A percentile compares a stretch with the other conserved stretches of the same genome.
Evolutionary conservation across 2,329 filamentous ascomycete species (phyloP).

Genomic region (Calonectria multiphialidica): DNA sequence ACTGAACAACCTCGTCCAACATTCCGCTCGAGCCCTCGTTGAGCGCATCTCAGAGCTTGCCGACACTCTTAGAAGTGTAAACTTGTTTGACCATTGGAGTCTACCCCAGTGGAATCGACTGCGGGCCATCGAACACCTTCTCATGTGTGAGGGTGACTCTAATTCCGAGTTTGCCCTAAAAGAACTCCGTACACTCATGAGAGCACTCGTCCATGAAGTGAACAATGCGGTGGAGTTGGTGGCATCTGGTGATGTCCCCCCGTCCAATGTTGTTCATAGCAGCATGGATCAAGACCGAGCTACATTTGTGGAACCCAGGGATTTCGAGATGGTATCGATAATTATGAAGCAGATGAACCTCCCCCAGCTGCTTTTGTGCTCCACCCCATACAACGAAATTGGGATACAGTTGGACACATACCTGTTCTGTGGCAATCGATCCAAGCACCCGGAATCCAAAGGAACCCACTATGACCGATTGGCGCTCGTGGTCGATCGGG

Average conservation of each 20-base stretch:
- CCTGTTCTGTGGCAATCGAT: conserved; percentile 16
- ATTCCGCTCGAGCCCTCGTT: conserved; percentile 66
- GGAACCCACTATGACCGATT: conserved; percentile 9
- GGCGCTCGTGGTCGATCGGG: conserved; percentile 1
- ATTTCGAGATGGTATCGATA: conserved; percentile 36
- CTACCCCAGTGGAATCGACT: conserved; percentile 51
- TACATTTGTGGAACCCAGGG: conserved; percentile 49
- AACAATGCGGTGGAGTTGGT: conserved; percentile 30
- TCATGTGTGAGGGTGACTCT: conserved; percentile 26
- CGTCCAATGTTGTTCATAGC: background rate
- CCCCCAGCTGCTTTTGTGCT: conserved; percentile 44
- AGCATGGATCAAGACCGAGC: conserved; percentile 50
- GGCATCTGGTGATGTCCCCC: background rate
- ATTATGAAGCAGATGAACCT: conserved; percentile 31
- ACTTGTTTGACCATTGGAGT: conserved; percentile 46
- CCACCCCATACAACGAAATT: conserved; percentile 51
- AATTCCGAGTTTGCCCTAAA: conserved; percentile 27
- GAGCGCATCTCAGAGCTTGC: conserved; percentile 54
- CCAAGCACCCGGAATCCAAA: background rate
- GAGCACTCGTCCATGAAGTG: conserved; percentile 29
- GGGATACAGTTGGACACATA: conserved; percentile 26
- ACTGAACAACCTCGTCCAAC: conserved; percentile 67
- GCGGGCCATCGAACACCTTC: conserved; percentile 40
- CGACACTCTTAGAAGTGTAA: conserved; percentile 48
- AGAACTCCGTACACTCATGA: conserved; percentile 39